Conservation (phyloP, 2,329 filamentous ascomycete species). For the Purpureocillium takamizusanense region DNA sequence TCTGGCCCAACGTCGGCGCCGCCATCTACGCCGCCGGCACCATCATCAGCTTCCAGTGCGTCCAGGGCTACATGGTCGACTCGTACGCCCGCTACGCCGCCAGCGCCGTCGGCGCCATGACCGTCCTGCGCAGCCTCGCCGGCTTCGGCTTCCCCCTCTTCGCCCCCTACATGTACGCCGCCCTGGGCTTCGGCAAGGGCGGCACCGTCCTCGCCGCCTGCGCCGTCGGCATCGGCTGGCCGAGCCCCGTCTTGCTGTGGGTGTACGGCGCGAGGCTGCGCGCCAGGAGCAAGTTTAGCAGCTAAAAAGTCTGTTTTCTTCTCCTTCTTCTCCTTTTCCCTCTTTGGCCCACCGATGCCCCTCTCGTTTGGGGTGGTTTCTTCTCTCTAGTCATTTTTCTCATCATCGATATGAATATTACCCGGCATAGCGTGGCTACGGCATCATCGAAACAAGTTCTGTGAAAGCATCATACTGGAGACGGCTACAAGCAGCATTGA, state of each 20-base stretch:
- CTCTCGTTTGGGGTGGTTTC: too few species aligned
- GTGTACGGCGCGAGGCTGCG: constrained; percentile 31
- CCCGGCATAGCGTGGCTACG: too few species aligned
- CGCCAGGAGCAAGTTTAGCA: constrained; percentile 16
- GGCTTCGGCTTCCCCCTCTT: constrained; percentile 45
- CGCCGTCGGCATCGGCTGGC: constrained; percentile 29
- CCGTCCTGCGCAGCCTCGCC: constrained; percentile 35
- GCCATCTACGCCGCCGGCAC: constrained; percentile 26
- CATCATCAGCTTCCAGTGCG: constrained; percentile 33
- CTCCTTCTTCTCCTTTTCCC: too few species aligned
- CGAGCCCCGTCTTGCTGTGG: constrained; percentile 35
- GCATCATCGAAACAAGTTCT: too few species aligned
- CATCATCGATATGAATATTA: too few species aligned
- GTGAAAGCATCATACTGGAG: not conserved
- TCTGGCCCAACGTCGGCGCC: constrained; percentile 34
- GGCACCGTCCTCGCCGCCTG: constrained; percentile 32
- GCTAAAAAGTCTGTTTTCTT: not conserved
- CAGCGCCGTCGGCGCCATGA: constrained; percentile 33
- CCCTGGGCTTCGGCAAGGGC: constrained; percentile 31
- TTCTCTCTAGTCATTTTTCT: too few species aligned
- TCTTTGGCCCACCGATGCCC: too few species aligned
- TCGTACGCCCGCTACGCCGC: constrained; percentile 36
- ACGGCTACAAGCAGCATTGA: too few species aligned
- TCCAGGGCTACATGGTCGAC: constrained; percentile 38
- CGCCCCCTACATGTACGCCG: constrained; percentile 34